A percentile compares a stretch with the other conserved stretches of the same genome.
Evolutionary conservation across 1,284 basidiomycete species (phyloP).

Genomic region (Austropuccinia psidii): DNA sequence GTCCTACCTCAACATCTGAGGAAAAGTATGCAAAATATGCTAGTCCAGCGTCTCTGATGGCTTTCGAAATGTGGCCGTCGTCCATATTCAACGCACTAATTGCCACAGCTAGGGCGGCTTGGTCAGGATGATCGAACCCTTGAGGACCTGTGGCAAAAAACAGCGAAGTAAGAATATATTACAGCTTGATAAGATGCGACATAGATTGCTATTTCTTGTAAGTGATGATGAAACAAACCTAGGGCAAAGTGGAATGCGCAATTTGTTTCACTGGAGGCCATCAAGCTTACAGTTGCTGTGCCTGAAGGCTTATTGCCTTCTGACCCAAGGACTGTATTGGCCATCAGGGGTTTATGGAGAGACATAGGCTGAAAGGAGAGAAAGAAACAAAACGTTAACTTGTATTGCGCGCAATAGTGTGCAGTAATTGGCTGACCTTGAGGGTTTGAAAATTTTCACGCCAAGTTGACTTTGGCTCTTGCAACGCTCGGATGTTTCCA

Average conservation of each 20-base stretch:
- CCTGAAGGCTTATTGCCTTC: slow-evolving; percentile 67
- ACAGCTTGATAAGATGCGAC: not conserved
- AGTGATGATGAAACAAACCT: slow-evolving; percentile 53
- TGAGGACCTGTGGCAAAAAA: slow-evolving; percentile 25
- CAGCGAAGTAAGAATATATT: not conserved
- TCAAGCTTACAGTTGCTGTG: slow-evolving; percentile 72
- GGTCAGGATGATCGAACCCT: slow-evolving; percentile 74
- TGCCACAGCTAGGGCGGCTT: slow-evolving; percentile 74
- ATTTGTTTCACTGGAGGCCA: slow-evolving; percentile 90
- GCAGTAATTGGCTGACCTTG: too few species aligned
- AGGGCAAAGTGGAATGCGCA: slow-evolving; percentile 73
- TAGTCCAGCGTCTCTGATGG: slow-evolving; percentile 77
- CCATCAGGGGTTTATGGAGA: slow-evolving; percentile 62
- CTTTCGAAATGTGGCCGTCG: slow-evolving; percentile 82
- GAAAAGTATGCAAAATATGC: slow-evolving; percentile 83
- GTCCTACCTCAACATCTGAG: slow-evolving; percentile 70
- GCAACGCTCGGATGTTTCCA: slow-evolving; percentile 68
- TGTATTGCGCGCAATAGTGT: too few species aligned
- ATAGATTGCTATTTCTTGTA: too few species aligned
- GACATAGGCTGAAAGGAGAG: slow-evolving; percentile 52
- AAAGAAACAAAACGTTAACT: not conserved
- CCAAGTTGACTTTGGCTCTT: slow-evolving; percentile 69
- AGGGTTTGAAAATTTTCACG: slow-evolving; percentile 61
- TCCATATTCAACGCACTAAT: slow-evolving; percentile 82
- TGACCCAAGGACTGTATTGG: slow-evolving; percentile 63